Conservation (phyloP, 306 rosid genomes). For the Hippophae rhamnoides region DNA sequence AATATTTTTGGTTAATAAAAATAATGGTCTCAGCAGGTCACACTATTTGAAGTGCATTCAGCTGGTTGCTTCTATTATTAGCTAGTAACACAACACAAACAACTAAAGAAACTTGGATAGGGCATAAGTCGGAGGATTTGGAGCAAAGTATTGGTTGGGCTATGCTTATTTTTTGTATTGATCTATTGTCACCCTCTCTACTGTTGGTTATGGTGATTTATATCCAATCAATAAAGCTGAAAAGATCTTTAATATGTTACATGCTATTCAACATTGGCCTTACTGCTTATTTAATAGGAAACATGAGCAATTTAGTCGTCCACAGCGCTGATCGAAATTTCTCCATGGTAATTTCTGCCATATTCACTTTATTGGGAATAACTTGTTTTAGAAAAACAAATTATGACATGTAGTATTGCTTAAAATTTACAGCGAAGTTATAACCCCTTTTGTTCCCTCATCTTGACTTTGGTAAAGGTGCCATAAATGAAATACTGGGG, state of each 20-base stretch:
- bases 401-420: too few relatives aligned
- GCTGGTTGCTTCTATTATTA: constrained; percentile 82
- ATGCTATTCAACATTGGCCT: constrained; percentile 90
- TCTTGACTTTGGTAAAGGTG: constrained; percentile 40
- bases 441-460: too few relatives aligned
- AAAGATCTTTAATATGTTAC: constrained; percentile 56
- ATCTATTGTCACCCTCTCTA: constrained; percentile 71
- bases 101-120: constrained; percentile 63
- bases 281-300: constrained; percentile 73
- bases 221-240: constrained; percentile 67
- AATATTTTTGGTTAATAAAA: too few relatives aligned
- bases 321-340: constrained; percentile 57
- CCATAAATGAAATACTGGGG: constrained; percentile 50
- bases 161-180: constrained; percentile 75
- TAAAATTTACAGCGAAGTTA: too few relatives aligned
- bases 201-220: constrained; percentile 89
- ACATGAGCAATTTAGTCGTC: constrained; percentile 83
- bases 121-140: constrained; percentile 35
- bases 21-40: constrained; percentile 34
- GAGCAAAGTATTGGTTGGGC: constrained; percentile 37
- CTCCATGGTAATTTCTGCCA: constrained; percentile 31
- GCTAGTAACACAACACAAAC: constrained; percentile 53
- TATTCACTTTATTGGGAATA: neutral
- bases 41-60: constrained; percentile 68
- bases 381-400: neutral